Base-by-base conservation (phyloP, 2,329 filamentous ascomycete genomes). In the Aspergillus sp. region DNA sequence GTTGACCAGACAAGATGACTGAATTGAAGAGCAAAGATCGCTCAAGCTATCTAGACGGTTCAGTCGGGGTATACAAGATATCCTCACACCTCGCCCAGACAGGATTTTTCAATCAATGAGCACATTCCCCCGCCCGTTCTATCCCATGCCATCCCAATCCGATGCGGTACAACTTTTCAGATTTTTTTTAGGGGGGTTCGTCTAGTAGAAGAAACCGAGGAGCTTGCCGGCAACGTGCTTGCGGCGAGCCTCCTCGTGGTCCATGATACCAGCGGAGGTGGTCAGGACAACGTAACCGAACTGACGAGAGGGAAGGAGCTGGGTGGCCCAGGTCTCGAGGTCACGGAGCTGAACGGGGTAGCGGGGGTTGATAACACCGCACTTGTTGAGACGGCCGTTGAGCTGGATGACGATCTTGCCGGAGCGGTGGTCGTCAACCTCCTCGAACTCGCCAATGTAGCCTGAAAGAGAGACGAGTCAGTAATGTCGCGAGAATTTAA, bases 331-430 rank as follows among this genome's bases (percentile, higher is more conserved):
- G 86, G 97, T 97, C 90, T 99, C 94, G 75, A 99, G 86, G 71
- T 99, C 94, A 72, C 84, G 81, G 73, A 99, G 91, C 78, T 93
- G 91, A 79, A 99, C 89, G 86, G 97, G 97, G 90, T 96, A 99
- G 78, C 94, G 90, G 77, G 94, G 94, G 65, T 88, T 94, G 86
- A 99, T 99, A 82, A 97, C 93, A 85, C 93, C 94, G 64, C 89
- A 94, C 88, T 97, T 97, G 89, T 97, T 97, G 79, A 97, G 86
- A 69, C 91, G 94, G 79, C 94, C 94, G 82, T 96, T 99, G 66
- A 99, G 88, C 86, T 99, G 94, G 73, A 99, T 94, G 71, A 99
- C 91, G 64, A 99, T 96, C 88, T 99, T 99, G 86, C 94, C 94
- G 74, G 92, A 94, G 78, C 94, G 91, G 88, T 99, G 94, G 83